phyloP scores from a whole-genome alignment of 148 eudicot species.

The Nepenthes gracilis region DNA sequence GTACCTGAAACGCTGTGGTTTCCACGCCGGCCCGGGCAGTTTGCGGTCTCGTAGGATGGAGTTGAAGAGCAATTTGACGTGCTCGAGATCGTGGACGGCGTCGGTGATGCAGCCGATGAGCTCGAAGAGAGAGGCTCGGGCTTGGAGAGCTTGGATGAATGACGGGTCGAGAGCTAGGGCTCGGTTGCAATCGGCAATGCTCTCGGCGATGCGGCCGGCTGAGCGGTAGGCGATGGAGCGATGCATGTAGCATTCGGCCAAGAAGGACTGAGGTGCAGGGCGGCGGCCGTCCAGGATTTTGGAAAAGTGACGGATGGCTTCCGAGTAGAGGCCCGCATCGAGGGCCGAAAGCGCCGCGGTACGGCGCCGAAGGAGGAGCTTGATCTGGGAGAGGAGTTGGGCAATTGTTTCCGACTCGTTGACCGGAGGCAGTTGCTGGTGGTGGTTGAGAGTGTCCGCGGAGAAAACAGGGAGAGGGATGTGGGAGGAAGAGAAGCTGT shows the following conservation, averaged over 20 bases:
- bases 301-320: slow-evolving; percentile 85
- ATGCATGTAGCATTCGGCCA: slow-evolving; percentile 79
- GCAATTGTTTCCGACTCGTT: slow-evolving; percentile 55
- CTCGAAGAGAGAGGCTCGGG: slow-evolving; percentile 65
- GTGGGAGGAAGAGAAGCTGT: slow-evolving; percentile 53
- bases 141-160: slow-evolving; percentile 51
- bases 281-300: slow-evolving; percentile 86
- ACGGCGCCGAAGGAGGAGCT: slow-evolving; percentile 80
- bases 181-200: slow-evolving; percentile 72
- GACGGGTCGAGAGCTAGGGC: slow-evolving; percentile 65
- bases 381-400: slow-evolving; percentile 69
- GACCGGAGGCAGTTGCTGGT: slow-evolving; percentile 25
- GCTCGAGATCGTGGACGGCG: slow-evolving; percentile 86
- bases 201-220: slow-evolving; percentile 59
- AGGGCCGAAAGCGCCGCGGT: slow-evolving; percentile 79
- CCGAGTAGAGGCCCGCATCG: slow-evolving; percentile 74
- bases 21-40: slow-evolving; percentile 85
- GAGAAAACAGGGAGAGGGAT: slow-evolving; percentile 19
- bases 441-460: slow-evolving; percentile 10
- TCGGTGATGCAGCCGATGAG: slow-evolving; percentile 75
- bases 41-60: slow-evolving; percentile 66
- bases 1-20: slow-evolving; percentile 45
- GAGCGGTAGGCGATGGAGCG: slow-evolving; percentile 66
- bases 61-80: slow-evolving; percentile 67
- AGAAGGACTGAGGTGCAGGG: slow-evolving; percentile 73